Base-by-base conservation (phyloP, 1,139 yeast species). In the Sugiyamaella pinicola region DNA sequence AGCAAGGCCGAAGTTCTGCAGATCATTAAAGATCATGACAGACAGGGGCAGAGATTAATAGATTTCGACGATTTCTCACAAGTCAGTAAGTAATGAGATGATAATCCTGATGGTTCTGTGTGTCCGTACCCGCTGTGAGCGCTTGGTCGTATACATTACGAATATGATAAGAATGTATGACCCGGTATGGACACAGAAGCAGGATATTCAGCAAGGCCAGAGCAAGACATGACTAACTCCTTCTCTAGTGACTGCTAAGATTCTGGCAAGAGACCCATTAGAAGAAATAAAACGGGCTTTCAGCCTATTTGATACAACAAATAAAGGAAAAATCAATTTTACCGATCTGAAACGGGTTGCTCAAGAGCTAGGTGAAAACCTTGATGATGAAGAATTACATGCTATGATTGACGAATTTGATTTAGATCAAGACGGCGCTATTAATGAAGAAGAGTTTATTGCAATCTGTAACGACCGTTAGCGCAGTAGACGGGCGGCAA, bases 351-450 rank as follows among this genome's bases (percentile, higher is more conserved):
- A 95, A 69, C 79, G 95, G 56, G 96, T 93, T 1, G 95, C 98
- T 15, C 87, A 87, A 64, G 98, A 93, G 61, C 74, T 95, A 57
- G 97, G 97, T 1, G 99, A 95, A 69, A 87, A 86, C 64, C 74
- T 95, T 55, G 85, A 89, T 8, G 99, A 93, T 60, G 96, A 90
- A 56, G 99, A 95, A 64, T 76, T 95, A 53, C 80, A 87, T 60
- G 97, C 98, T 10, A 93, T 95, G 99, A 93, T 95, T 60, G 97
- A 91, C 59, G 99, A 93, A 70, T 95, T 95, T 66, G 99, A 95
- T 71, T 74, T 93, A 55, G 98, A 95, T 69, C 96, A 88, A 58
- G 99, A 95, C 68, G 99, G 98, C 47, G 96, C 87, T 62, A 90
- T 95, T 62, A 86, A 85, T 63, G 95, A 88, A 65, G 93, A 89